These are phyloP conservation scores for Asclepias syriaca DNA, from an alignment of 257 asterid species.

Conservation along the genomic window DNA sequence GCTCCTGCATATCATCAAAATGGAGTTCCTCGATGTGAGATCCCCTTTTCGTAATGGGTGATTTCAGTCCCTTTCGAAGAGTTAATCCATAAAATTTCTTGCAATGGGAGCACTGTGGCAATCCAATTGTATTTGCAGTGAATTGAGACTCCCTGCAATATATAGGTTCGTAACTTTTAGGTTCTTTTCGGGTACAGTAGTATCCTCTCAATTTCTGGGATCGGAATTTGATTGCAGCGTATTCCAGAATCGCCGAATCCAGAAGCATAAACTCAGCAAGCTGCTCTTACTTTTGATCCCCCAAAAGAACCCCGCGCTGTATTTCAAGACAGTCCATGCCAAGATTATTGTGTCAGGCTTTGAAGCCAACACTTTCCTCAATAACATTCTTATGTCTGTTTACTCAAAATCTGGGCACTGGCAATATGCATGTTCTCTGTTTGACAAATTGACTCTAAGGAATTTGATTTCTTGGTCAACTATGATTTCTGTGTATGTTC, in stretches of 20 bases:
- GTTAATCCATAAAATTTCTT: background rate
- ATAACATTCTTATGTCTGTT: conserved; percentile 27
- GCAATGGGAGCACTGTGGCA: background rate
- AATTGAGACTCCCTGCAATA: background rate
- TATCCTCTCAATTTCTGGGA: background rate
- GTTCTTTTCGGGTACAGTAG: background rate
- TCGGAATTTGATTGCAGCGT: background rate
- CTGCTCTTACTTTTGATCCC: conserved; percentile 32
- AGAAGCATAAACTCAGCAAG: conserved; percentile 33
- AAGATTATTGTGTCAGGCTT: conserved; percentile 36
- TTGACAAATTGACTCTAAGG: conserved; percentile 38
- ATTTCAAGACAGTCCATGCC: conserved; percentile 28
- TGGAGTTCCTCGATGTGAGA: background rate
- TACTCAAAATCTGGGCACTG: conserved; percentile 25
- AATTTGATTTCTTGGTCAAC: conserved; percentile 48
- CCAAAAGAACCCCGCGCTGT: conserved; percentile 4
- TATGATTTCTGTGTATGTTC: conserved; percentile 31
- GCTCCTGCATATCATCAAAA: background rate
- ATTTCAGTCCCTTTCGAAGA: background rate
- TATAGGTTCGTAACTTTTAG: background rate
- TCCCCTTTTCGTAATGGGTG: background rate
- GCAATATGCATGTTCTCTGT: conserved; percentile 24
- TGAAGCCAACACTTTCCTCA: conserved; percentile 28
- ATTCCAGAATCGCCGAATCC: conserved; percentile 27
- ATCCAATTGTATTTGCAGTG: background rate